Evolutionary conservation across 257 asterid genomes (phyloP), one percentile per base, ranked within the genome.

Genomic region (Fraxinus quadrangulata): DNA sequence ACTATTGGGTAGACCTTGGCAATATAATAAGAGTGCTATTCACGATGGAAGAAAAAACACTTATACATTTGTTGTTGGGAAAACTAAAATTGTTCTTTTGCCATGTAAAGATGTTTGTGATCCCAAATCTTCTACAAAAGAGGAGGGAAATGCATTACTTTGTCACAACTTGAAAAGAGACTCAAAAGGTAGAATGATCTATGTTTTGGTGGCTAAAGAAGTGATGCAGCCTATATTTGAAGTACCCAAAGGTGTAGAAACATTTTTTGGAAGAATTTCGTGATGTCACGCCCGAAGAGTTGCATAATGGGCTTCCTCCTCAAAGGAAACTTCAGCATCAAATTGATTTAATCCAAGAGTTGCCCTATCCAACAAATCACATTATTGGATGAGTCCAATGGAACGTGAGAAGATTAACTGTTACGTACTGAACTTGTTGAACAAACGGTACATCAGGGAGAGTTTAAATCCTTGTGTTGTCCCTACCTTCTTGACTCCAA

Each of bases 1-100:
- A 11, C 3, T 67, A 2, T 9, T 65, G 40, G 36, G 47, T n/a
- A 1, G 6, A 11, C 49, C 28, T n/a, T 34, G 7, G 28, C 5
- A 34, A 70, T 33, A 33, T 17, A 28, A 17, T 37, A 70, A 70
- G 6, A 37, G n/a, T 6, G 74, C 28, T 37, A 70, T 70, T 37
- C 28, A 37, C 2, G 28, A 70, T 21, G 74, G 74, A 13, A n/a
- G 36, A 70, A 70, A 70, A 16, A 70, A 70, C 17, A n/a, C 54
- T 6, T 37, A 37, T 8, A 70, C 28, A 17, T 34, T 70, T 70
- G 39, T 9, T 11, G 14, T 34, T 14, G 13, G 74, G 1, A 70
- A 70, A 70, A 17, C 56, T 33, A 4, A 70, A 70, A 70, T 31
- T 17, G 28, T 34, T 34, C 30, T 70, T 37, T 36, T 70, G 49